Evolutionary conservation across 129 eudicot genomes (phyloP).

Genomic region (Ambrosia trifida): DNA sequence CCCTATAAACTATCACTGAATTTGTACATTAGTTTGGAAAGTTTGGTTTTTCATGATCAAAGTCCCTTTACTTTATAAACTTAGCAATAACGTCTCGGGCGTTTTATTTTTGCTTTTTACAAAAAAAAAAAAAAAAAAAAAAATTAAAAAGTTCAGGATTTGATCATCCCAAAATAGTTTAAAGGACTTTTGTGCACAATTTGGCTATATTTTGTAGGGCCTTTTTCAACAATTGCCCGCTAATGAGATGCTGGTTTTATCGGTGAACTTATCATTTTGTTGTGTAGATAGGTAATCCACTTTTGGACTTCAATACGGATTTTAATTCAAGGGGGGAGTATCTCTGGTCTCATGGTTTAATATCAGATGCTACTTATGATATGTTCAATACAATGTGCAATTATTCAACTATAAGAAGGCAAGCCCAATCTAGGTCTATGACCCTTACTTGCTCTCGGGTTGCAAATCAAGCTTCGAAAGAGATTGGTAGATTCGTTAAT

Average conservation of each 20-base stretch:
- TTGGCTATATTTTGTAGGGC: neutral
- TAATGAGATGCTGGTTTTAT: neutral
- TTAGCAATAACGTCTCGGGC: neutral
- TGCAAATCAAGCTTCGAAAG: slow-evolving; percentile 41
- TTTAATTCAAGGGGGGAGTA: slow-evolving; percentile 75
- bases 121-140: too few relatives aligned
- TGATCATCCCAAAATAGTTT: neutral
- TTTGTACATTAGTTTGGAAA: neutral
- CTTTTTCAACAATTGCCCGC: neutral
- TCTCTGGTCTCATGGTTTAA: slow-evolving; percentile 91
- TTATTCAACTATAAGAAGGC: slow-evolving; percentile 66
- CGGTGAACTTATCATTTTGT: slow-evolving; percentile 18
- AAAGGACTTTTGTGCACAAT: neutral
- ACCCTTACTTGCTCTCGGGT: slow-evolving; percentile 57
- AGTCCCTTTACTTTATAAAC: neutral
- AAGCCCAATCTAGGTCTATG: slow-evolving; percentile 33
- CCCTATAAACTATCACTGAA: neutral
- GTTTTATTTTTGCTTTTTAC: too few relatives aligned
- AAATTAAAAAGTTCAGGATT: neutral
- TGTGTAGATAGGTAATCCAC: slow-evolving; percentile 85
- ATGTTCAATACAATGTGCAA: slow-evolving; percentile 56
- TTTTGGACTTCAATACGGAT: slow-evolving; percentile 79
- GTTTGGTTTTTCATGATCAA: neutral
- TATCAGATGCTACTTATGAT: slow-evolving; percentile 68
- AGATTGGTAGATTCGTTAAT: slow-evolving; percentile 58